A percentile compares a stretch with the other conserved stretches of the same genome.
Evolutionary conservation across 306 rosid genomes (phyloP).

Genomic region (Cucurbita moschata): DNA sequence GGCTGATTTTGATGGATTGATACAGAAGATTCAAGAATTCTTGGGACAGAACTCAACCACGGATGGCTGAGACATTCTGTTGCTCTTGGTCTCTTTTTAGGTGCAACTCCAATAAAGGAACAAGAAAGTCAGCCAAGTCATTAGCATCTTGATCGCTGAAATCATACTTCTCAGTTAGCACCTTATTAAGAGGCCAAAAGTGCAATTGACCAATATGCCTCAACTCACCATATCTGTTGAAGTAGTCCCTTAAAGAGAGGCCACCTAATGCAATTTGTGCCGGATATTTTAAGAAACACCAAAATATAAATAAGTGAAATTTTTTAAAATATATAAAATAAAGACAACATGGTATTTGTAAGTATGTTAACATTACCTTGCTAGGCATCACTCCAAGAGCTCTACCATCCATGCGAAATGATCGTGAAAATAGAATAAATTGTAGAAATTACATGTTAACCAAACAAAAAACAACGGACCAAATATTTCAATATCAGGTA

Average conservation of each 20-base stretch:
- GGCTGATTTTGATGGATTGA: not conserved
- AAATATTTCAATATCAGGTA: no score
- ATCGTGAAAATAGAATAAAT: constrained; percentile 26
- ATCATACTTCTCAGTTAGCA: constrained; percentile 60
- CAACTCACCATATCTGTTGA: constrained; percentile 63
- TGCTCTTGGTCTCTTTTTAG: constrained; percentile 76
- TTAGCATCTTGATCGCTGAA: constrained; percentile 63
- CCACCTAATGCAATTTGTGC: constrained; percentile 73
- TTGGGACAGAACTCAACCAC: constrained; percentile 58
- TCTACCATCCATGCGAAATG: constrained; percentile 90
- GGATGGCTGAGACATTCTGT: constrained; percentile 63
- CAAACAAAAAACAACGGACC: no score
- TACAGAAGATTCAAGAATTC: constrained; percentile 18
- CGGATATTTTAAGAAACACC: not conserved
- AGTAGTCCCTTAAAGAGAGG: constrained; percentile 67
- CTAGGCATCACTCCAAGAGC: constrained; percentile 77
- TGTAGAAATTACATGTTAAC: not conserved
- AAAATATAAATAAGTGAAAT: no score
- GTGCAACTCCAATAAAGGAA: constrained; percentile 63
- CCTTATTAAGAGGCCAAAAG: constrained; percentile 73
- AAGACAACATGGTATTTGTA: no score
- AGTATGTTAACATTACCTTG: no score
- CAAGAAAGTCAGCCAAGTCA: constrained; percentile 43
- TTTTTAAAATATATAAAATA: no score
- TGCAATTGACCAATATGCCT: constrained; percentile 64